Conservation (phyloP, 352 stramenopile genomes). For the Pythium rhizo-oryzae region DNA sequence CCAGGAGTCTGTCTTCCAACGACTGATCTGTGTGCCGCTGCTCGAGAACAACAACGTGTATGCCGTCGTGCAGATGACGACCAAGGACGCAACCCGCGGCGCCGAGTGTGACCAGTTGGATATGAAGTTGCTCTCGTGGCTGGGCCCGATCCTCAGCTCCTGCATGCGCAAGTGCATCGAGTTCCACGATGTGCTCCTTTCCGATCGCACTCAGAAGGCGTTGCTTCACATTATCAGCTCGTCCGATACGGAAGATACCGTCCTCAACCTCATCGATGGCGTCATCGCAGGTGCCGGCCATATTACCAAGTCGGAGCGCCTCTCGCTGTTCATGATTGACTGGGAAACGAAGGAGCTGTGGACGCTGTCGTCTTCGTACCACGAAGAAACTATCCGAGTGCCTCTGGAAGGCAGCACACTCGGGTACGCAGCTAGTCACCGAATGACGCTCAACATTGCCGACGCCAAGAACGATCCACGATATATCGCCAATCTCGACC, state of each 20-base stretch:
- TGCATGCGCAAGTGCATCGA: slow-evolving; percentile 89
- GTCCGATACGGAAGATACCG: slow-evolving; percentile 80
- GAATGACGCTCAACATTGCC: slow-evolving; percentile 72
- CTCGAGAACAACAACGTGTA: slow-evolving; percentile 79
- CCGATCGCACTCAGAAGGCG: slow-evolving; percentile 82
- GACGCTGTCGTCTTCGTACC: slow-evolving; percentile 78
- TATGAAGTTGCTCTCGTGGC: slow-evolving; percentile 75
- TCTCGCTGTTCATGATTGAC: slow-evolving; percentile 85
- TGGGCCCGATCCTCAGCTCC: slow-evolving; percentile 79
- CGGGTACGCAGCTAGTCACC: slow-evolving; percentile 56
- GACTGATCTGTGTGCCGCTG: slow-evolving; percentile 72
- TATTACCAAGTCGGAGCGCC: slow-evolving; percentile 78
- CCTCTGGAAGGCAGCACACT: slow-evolving; percentile 63
- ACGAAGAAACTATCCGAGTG: slow-evolving; percentile 67
- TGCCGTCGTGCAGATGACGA: slow-evolving; percentile 74
- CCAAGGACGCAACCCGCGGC: slow-evolving; percentile 33
- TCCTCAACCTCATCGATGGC: slow-evolving; percentile 81
- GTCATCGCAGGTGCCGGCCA: slow-evolving; percentile 81
- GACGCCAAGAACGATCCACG: slow-evolving; percentile 60
- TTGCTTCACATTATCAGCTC: slow-evolving; percentile 87
- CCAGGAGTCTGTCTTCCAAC: slow-evolving; percentile 60
- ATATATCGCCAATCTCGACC: slow-evolving; percentile 61
- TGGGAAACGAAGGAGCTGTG: slow-evolving; percentile 84
- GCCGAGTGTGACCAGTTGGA: slow-evolving; percentile 63
- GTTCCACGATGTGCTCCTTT: slow-evolving; percentile 82